A percentile compares a stretch with the other conserved stretches of the same genome.
phyloP scores from a whole-genome alignment of 371 early-diverging fungal species.

The Syncephalis plumigaleata region DNA sequence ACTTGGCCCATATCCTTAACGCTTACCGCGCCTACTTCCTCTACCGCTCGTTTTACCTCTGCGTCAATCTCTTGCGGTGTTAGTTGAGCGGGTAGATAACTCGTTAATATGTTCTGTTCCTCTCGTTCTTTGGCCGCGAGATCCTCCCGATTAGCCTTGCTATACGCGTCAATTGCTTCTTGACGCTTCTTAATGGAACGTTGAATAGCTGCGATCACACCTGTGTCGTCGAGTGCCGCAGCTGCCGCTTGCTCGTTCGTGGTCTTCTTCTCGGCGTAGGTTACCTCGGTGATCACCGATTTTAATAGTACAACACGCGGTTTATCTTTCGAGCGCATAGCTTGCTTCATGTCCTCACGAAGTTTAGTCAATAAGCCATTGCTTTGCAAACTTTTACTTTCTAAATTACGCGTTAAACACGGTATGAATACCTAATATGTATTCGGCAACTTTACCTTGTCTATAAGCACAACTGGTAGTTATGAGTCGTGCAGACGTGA shows the following conservation, averaged over 20 bases:
- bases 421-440: no score
- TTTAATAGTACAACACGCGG: constrained; percentile 46
- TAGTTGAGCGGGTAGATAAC: constrained; percentile 54
- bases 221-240: constrained; percentile 19
- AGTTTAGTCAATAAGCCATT: constrained; percentile 6
- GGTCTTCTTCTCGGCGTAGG: constrained; percentile 45
- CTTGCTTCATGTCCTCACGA: constrained; percentile 46
- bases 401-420: no score
- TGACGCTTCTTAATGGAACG: constrained; percentile 50
- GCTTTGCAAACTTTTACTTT: no score
- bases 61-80: constrained; percentile 39
- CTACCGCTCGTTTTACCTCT: constrained; percentile 26
- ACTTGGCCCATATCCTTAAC: constrained; percentile 56
- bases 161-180: constrained; percentile 44
- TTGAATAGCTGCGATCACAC: constrained; percentile 34
- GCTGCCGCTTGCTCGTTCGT: constrained; percentile 12
- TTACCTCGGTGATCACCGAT: constrained; percentile 34
- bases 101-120: constrained; percentile 36
- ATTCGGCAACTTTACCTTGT: no score
- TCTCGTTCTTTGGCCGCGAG: constrained; percentile 36
- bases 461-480: no score
- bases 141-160: constrained; percentile 39
- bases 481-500: no score
- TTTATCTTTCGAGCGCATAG: constrained; percentile 55
- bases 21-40: constrained; percentile 26